Percentiles rank a stretch among this genome's conserved stretches.
These are phyloP conservation scores for Cenchrus fungigraminus DNA, from an alignment of 176 grass and related monocot genomes.

Conservation along the genomic window DNA sequence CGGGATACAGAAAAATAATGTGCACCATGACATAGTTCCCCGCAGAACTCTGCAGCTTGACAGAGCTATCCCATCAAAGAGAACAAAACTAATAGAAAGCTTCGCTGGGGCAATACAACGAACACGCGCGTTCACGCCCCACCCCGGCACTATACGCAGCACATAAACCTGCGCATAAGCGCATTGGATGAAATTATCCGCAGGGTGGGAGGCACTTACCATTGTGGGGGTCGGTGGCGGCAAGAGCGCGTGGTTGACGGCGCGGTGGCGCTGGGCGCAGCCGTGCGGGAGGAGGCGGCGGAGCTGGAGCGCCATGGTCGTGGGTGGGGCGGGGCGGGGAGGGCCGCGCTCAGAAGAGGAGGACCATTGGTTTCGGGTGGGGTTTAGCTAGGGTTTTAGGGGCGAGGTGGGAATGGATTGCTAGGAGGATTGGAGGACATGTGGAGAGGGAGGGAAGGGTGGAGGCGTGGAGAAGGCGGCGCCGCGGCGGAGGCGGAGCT, in stretches of 20 bases:
- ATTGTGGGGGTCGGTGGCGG: conserved; percentile 36
- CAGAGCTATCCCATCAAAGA: background rate
- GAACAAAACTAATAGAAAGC: background rate
- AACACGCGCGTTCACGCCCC: background rate
- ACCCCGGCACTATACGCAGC: background rate
- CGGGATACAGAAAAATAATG: background rate
- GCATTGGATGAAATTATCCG: background rate
- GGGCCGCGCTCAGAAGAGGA: conserved; percentile 6
- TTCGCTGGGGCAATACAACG: background rate
- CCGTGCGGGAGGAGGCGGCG: conserved; percentile 62
- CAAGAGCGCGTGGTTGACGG: conserved; percentile 38
- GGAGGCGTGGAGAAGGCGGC: too few species aligned
- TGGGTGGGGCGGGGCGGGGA: background rate
- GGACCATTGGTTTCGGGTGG: conserved; percentile 11
- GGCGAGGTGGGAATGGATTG: background rate
- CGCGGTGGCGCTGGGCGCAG: conserved; percentile 46
- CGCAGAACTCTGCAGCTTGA: background rate
- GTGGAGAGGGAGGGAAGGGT: too few species aligned
- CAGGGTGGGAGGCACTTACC: conserved; percentile 45
- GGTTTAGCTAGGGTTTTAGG: conserved; percentile 50
- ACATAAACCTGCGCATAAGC: background rate
- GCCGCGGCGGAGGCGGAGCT: too few species aligned
- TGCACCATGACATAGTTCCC: background rate
- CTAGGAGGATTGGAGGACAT: background rate
- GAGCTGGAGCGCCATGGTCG: conserved; percentile 76